A percentile compares a stretch with the other conserved stretches of the same genome.
phyloP scores from a whole-genome alignment of 1,284 basidiomycete genomes.

The Spongispora temasekensis region DNA sequence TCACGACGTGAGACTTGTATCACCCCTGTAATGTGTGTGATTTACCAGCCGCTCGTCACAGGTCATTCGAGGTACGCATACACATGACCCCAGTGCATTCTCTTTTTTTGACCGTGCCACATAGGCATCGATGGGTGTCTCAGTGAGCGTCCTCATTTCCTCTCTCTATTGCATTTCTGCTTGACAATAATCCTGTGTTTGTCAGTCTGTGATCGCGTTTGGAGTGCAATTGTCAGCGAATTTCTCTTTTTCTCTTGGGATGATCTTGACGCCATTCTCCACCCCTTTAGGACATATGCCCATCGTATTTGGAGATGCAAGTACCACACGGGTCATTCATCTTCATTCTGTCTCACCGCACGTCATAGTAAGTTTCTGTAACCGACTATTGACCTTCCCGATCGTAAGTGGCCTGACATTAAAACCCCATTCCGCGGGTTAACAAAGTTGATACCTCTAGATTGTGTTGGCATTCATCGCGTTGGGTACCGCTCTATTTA shows the following conservation, averaged over 20 bases:
- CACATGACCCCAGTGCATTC: not conserved
- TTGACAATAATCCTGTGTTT: not conserved
- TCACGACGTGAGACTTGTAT: conserved; percentile 26
- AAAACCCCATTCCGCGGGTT: not conserved
- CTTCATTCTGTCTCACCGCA: conserved; percentile 5
- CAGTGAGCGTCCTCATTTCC: conserved; percentile 15
- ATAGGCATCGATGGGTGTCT: conserved; percentile 35
- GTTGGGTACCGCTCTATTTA: conserved; percentile 23
- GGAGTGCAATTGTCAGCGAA: conserved; percentile 32
- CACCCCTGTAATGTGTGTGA: not conserved
- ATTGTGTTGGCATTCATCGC: conserved; percentile 32
- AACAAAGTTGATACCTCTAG: conserved; percentile 9
- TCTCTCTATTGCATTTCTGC: not conserved
- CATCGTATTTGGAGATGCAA: conserved; percentile 36
- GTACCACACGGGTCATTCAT: not conserved
- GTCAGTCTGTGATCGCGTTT: conserved; percentile 34
- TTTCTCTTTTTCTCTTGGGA: not conserved
- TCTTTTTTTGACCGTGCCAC: not conserved
- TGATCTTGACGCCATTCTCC: conserved; percentile 7
- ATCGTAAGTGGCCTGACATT: conserved; percentile 28
- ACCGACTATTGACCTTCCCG: conserved; percentile 25
- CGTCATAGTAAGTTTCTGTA: conserved; percentile 30
- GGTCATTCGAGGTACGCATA: conserved; percentile 29
- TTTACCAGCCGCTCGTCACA: conserved; percentile 8
- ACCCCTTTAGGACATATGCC: conserved; percentile 29